Evolutionary conservation across 129 eudicot genomes (phyloP).

Genomic region (Deinandra increscens): DNA sequence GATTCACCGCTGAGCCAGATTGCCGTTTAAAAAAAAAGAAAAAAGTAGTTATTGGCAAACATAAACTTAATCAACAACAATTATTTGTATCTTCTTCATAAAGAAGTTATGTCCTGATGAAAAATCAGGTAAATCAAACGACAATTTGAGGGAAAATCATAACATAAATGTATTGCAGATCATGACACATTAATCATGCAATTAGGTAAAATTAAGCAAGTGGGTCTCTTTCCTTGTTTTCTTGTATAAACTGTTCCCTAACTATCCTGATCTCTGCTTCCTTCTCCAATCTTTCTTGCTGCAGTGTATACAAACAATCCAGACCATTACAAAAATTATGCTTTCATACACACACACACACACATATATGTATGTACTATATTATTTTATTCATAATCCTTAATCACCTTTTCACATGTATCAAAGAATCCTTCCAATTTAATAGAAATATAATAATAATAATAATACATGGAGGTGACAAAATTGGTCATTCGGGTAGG

Average conservation of each 20-base stretch:
- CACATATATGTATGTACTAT: not conserved
- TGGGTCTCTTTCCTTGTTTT: constrained; percentile 56
- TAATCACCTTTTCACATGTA: not conserved
- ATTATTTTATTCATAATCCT: not conserved
- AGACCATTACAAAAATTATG: not conserved
- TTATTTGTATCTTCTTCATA: constrained; percentile 19
- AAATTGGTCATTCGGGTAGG: not conserved
- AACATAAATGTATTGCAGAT: constrained; percentile 6
- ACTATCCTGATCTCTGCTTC: constrained; percentile 71
- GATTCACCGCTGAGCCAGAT: too few relatives aligned
- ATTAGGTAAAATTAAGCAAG: constrained; percentile 39
- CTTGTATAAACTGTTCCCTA: constrained; percentile 53
- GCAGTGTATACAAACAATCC: constrained; percentile 14
- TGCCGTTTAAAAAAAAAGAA: too few relatives aligned
- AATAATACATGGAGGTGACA: too few relatives aligned
- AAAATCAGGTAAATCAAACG: constrained; percentile 25
- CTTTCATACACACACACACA: not conserved
- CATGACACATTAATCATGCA: constrained; percentile 6
- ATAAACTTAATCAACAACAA: constrained; percentile 22
- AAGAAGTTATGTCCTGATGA: constrained; percentile 24
- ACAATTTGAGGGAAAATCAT: constrained; percentile 14
- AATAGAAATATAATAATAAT: too few relatives aligned
- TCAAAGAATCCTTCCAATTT: not conserved
- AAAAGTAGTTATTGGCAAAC: constrained; percentile 6
- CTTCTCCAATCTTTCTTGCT: constrained; percentile 72